phyloP scores from a whole-genome alignment of 352 stramenopile genomes.

The Phytopythium kandeliae region DNA sequence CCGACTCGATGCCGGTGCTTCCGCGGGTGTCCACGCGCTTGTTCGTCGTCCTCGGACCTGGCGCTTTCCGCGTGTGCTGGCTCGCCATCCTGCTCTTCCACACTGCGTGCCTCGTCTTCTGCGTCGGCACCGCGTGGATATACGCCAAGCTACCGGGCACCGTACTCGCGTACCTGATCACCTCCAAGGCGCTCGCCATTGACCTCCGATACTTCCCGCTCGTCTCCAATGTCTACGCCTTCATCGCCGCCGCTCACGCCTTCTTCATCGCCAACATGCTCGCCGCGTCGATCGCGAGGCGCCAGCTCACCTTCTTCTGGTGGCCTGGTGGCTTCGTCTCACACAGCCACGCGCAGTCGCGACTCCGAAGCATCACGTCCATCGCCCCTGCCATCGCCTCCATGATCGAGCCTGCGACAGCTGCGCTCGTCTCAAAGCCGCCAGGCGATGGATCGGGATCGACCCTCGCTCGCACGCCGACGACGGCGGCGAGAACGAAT shows the following conservation, averaged over 20 bases:
- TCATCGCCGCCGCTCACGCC: slow-evolving; percentile 16
- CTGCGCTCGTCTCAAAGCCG: not conserved
- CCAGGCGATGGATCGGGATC: not conserved
- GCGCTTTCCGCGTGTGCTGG: slow-evolving; percentile 14
- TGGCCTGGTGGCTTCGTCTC: not conserved
- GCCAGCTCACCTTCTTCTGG: slow-evolving; percentile 5
- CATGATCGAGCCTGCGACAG: not conserved
- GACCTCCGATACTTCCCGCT: slow-evolving; percentile 10
- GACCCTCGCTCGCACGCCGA: not conserved
- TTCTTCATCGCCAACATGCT: slow-evolving; percentile 16
- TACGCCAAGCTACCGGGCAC: slow-evolving; percentile 13
- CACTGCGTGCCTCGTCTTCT: slow-evolving; percentile 9
- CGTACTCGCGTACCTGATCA: slow-evolving; percentile 12
- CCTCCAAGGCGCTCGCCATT: slow-evolving; percentile 22
- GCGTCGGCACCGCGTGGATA: slow-evolving; percentile 11
- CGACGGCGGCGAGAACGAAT: too few species aligned
- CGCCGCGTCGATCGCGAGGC: not conserved
- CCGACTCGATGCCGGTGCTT: too few species aligned
- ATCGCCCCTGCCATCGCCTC: not conserved
- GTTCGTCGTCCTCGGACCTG: not conserved
- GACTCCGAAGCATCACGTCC: slow-evolving; percentile 7
- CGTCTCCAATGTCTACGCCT: slow-evolving; percentile 15
- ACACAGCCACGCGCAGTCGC: not conserved
- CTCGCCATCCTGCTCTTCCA: slow-evolving; percentile 13
- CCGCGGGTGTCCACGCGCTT: not conserved